phyloP scores from a whole-genome alignment of 2,329 filamentous ascomycete species.

The Septoria petroselini region DNA sequence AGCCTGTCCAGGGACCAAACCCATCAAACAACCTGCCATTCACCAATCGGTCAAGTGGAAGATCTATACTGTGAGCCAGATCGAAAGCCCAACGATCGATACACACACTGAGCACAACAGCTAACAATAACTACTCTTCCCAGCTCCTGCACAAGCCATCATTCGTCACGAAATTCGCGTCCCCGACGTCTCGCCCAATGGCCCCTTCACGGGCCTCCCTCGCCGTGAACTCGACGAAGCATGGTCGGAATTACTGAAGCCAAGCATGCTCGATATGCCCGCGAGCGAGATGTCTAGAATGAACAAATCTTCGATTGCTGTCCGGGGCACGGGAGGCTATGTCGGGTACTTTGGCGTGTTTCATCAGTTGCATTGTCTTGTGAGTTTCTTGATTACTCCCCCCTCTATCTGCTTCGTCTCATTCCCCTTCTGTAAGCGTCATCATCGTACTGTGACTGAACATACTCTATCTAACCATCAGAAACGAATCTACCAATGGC shows the following conservation, averaged over 20 bases:
- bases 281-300: constrained; percentile 16
- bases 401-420: too few relatives aligned
- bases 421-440: too few relatives aligned
- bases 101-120: too few relatives aligned
- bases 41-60: neutral
- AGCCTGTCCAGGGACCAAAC: neutral
- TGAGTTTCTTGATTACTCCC: neutral
- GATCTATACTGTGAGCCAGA: constrained; percentile 15
- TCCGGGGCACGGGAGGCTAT: constrained; percentile 9
- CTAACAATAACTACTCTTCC: too few relatives aligned
- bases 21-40: neutral
- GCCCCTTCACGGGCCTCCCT: constrained; percentile 13
- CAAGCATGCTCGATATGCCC: constrained; percentile 15
- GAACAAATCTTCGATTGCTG: constrained; percentile 16
- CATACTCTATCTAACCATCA: too few relatives aligned
- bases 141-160: constrained; percentile 14
- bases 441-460: too few relatives aligned
- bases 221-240: constrained; percentile 17
- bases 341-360: constrained; percentile 18
- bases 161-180: constrained; percentile 15
- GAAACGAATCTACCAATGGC: constrained; percentile 21
- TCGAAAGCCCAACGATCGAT: too few relatives aligned
- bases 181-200: constrained; percentile 8
- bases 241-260: constrained; percentile 15
- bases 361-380: constrained; percentile 17